Percentiles rank a stretch among this genome's conserved stretches.
Conservation (phyloP, 345 rosid genomes). For the Atalantia buxifolia region DNA sequence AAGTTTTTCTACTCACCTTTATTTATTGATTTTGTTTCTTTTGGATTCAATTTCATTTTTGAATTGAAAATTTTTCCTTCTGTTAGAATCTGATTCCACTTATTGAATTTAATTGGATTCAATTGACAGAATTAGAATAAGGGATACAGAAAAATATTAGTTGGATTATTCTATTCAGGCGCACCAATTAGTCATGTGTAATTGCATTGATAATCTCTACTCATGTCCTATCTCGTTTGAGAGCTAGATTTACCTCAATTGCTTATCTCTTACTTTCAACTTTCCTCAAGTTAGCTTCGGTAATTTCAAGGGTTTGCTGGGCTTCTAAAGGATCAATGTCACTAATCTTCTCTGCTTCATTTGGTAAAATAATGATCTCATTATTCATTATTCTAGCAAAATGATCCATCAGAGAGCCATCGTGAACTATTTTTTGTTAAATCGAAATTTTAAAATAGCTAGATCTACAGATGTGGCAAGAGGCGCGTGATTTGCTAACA, state of each 20-base stretch:
- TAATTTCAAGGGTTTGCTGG: background rate
- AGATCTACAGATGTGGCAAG: no score
- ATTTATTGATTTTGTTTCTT: no score
- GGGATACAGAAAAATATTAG: no score
- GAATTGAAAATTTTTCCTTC: no score
- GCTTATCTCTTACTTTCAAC: slow-evolving; percentile 16
- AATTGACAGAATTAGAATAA: background rate
- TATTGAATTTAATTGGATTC: background rate
- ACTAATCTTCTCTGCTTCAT: background rate
- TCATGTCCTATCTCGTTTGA: background rate
- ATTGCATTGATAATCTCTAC: background rate
- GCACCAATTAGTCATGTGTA: background rate
- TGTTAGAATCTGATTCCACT: background rate
- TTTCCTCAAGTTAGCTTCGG: slow-evolving; percentile 7
- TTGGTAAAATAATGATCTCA: background rate
- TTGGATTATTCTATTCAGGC: background rate
- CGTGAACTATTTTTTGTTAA: no score
- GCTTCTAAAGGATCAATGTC: background rate
- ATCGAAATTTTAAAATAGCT: no score
- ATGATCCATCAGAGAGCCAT: no score
- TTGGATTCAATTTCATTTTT: no score
- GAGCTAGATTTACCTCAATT: slow-evolving; percentile 21
- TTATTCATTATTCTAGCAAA: background rate
- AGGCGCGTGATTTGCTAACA: no score
- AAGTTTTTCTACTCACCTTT: no score